Percentiles rank a stretch among this genome's conserved stretches.
These are phyloP conservation scores for Xylariomycetidae sp. DNA, from an alignment of 2,329 filamentous ascomycete genomes.

Conservation along the genomic window DNA sequence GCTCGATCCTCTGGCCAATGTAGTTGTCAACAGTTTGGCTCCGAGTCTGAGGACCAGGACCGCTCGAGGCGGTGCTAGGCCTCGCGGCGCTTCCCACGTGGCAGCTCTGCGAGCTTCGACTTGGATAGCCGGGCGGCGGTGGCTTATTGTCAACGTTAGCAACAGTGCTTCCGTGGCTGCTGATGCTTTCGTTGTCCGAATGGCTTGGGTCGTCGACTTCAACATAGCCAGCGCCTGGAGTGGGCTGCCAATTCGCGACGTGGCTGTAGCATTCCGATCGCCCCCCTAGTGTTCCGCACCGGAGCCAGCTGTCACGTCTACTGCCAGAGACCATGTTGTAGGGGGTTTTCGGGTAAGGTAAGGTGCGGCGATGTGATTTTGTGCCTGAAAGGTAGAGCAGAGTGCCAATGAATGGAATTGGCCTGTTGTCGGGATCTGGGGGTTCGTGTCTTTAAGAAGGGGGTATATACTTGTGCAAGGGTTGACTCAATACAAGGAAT, in stretches of 20 bases:
- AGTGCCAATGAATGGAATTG: too few species aligned
- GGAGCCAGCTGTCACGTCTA: slow-evolving; percentile 8
- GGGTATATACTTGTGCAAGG: too few species aligned
- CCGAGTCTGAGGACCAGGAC: too few species aligned
- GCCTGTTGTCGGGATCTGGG: too few species aligned
- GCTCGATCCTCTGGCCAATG: background rate
- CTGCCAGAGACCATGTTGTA: slow-evolving; percentile 2
- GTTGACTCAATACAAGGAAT: too few species aligned
- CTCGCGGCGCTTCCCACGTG: too few species aligned
- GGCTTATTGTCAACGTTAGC: slow-evolving; percentile 7
- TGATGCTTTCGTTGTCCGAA: slow-evolving; percentile 4
- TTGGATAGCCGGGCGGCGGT: slow-evolving; percentile 4
- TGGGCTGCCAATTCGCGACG: slow-evolving; percentile 3
- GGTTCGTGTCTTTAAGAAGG: too few species aligned
- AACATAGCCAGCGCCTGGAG: background rate
- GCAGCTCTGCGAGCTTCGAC: background rate
- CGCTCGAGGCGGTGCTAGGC: too few species aligned
- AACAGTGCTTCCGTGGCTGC: slow-evolving; percentile 5
- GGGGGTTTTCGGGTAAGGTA: background rate
- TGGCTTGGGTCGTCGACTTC: slow-evolving; percentile 1
- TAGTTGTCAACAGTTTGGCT: too few species aligned
- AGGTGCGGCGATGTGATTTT: too few species aligned
- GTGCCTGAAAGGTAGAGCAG: too few species aligned
- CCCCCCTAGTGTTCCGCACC: slow-evolving; percentile 11
- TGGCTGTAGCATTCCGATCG: slow-evolving; percentile 12